Evolutionary conservation across 164 flowering plant genomes (phyloP).

Genomic region (Chimonanthus salicifolius): DNA sequence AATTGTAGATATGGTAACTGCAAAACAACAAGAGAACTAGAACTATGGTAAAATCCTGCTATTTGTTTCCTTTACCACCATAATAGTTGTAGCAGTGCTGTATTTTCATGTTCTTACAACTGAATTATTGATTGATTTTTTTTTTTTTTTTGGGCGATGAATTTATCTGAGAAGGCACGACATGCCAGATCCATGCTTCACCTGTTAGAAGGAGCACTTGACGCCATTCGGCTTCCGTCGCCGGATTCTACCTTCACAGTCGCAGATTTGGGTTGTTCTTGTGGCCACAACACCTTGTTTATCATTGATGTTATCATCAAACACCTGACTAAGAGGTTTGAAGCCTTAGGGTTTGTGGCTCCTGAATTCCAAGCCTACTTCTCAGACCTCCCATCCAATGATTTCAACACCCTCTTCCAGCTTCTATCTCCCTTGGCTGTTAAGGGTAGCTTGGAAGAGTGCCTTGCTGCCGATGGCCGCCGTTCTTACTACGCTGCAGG

Average conservation of each 20-base stretch:
- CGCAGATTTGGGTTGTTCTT: constrained; percentile 79
- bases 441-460: constrained; percentile 68
- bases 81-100: not conserved
- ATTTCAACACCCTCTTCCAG: constrained; percentile 90
- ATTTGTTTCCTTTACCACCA: not conserved
- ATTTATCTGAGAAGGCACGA: constrained; percentile 41
- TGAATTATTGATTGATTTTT: not conserved
- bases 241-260: constrained; percentile 44
- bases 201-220: constrained; percentile 60
- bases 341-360: constrained; percentile 37
- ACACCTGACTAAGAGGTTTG: constrained; percentile 64
- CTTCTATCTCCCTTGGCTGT: constrained; percentile 62
- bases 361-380: constrained; percentile 88
- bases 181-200: constrained; percentile 85
- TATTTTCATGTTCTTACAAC: not conserved
- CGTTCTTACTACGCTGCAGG: constrained; percentile 82
- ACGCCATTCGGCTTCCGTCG: constrained; percentile 38
- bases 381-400: constrained; percentile 87
- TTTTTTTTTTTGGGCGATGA: not conserved
- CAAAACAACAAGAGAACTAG: no score
- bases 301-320: constrained; percentile 59
- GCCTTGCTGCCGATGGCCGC: constrained; percentile 46
- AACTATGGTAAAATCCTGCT: no score
- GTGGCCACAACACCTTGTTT: constrained; percentile 67
- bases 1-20: no score